Percentiles rank a stretch among this genome's conserved stretches.
Evolutionary conservation across 768 basidiomycete species (phyloP).

Genomic region (Trametes elegans): DNA sequence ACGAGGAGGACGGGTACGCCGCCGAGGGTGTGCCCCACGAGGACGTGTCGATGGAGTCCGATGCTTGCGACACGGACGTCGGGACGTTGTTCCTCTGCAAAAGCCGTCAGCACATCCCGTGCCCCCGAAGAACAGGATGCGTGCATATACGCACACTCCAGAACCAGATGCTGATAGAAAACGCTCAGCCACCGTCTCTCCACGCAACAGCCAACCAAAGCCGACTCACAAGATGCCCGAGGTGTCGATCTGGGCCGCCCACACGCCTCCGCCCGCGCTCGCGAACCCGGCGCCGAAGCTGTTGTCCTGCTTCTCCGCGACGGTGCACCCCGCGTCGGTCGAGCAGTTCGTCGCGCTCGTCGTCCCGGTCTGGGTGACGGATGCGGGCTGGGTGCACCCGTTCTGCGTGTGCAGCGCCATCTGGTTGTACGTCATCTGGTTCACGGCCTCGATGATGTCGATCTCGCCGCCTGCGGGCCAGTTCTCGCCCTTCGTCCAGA

Average conservation of each 20-base stretch:
- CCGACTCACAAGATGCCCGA: conserved; percentile 44
- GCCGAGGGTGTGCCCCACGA: conserved; percentile 48
- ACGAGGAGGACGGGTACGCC: conserved; percentile 38
- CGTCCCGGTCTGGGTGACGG: conserved; percentile 33
- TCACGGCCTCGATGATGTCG: conserved; percentile 50
- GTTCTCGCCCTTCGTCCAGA: conserved; percentile 38
- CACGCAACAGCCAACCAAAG: neutral
- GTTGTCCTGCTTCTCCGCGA: conserved; percentile 33
- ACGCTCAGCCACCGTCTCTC: neutral
- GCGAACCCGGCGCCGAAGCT: conserved; percentile 43
- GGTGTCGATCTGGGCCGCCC: conserved; percentile 63
- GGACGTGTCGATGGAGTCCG: conserved; percentile 36
- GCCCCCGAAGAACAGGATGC: neutral
- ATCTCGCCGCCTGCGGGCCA: conserved; percentile 38
- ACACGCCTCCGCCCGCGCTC: conserved; percentile 56
- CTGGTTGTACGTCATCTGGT: conserved; percentile 50
- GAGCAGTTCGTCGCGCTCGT: conserved; percentile 31
- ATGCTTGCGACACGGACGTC: conserved; percentile 31
- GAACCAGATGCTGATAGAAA: conserved; percentile 44
- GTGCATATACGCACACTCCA: conserved; percentile 37
- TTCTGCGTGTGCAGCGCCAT: conserved; percentile 50
- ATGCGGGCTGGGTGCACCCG: conserved; percentile 35
- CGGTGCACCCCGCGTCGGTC: conserved; percentile 25
- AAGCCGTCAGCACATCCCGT: neutral
- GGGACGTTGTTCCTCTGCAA: conserved; percentile 39